Base-by-base conservation (phyloP, 2,329 filamentous ascomycete genomes). In the Metarhizium anisopliae region DNA sequence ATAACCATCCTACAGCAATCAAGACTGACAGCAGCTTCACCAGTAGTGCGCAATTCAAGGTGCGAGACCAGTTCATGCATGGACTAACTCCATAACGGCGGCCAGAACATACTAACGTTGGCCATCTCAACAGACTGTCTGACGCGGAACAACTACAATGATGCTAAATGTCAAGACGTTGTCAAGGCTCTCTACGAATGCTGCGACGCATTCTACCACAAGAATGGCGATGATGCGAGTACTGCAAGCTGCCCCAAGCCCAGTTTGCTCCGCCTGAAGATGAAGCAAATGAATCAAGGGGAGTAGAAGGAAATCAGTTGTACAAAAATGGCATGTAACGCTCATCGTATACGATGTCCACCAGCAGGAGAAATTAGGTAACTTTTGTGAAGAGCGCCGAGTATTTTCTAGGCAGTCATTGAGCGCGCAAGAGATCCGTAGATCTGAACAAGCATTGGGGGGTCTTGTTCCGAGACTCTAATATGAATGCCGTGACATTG, bases 381-480 rank as follows among this genome's bases (percentile, higher is more conserved):
- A 88, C 84, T 79, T 78, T 74, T 78, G 81, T 77, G 85, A 82
- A 82, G 82, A 87, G 84, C 82, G 85, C 79, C 77, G 74, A 73
- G 77, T 78, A 83, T 78, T 70, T 88, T 89, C 95, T 90, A 87
- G 93, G 88, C 89, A 80, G 89, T 91, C 90, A 86, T 92, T 83
- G 91, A 99, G 94, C 94, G 90, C 93, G 92, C 89, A 78, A 77
- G 87, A 92, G 89, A 81, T 78, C 86, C 82, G 75, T 79, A 85
- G 82, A 86, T 83, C 90, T 95, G 89, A 90, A 89, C 85, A 91
- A 90, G 88, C 83, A 97, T 82, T 90, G 89, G 92, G 92, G 65
- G 70, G 73, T 84, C 88, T 84, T 89, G 84, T 85, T 88, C 88
- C 92, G 93, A 95, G 94, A 99, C 94, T 99, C 94, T 97, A 97